Evolutionary conservation across 495 filamentous ascomycete species (phyloP).

Genomic region (Trichoderma parareesei): DNA sequence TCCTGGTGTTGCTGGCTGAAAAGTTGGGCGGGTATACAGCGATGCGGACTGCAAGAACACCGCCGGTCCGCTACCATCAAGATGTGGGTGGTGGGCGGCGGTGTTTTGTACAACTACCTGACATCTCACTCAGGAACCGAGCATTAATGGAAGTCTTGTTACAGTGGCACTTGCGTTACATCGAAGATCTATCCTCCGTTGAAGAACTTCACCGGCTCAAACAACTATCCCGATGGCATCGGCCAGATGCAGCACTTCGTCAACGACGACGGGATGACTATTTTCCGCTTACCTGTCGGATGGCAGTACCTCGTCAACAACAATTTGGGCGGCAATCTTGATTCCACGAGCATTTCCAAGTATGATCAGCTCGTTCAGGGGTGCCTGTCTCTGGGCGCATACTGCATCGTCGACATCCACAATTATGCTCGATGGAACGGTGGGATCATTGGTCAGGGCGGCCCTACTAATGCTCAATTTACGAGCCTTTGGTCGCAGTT

Average conservation of each 20-base stretch:
- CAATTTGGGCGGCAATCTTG: conserved; percentile 39
- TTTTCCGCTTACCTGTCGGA: conserved; percentile 48
- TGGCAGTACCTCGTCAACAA: conserved; percentile 50
- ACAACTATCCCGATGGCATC: conserved; percentile 21
- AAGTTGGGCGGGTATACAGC: too few relatives aligned
- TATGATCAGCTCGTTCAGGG: conserved; percentile 49
- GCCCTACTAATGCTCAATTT: conserved; percentile 44
- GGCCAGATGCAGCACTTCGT: conserved; percentile 53
- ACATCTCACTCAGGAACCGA: too few relatives aligned
- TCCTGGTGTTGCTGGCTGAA: too few relatives aligned
- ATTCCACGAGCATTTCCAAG: conserved; percentile 33
- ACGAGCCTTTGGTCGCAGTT: conserved; percentile 45
- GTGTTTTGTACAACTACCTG: too few relatives aligned
- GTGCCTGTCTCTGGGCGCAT: conserved; percentile 41
- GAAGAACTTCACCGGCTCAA: conserved; percentile 17
- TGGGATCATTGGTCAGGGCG: conserved; percentile 47
- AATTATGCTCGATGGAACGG: conserved; percentile 49
- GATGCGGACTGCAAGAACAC: too few relatives aligned
- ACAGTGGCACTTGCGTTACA: conserved; percentile 25
- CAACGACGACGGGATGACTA: conserved; percentile 43
- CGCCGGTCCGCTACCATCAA: too few relatives aligned
- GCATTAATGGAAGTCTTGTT: too few relatives aligned
- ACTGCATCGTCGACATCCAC: conserved; percentile 44
- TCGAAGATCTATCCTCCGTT: conserved; percentile 22
- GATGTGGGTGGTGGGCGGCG: too few relatives aligned